These are phyloP conservation scores for Penicillium steckii DNA, from an alignment of 495 filamentous ascomycete species.

Conservation along the genomic window DNA sequence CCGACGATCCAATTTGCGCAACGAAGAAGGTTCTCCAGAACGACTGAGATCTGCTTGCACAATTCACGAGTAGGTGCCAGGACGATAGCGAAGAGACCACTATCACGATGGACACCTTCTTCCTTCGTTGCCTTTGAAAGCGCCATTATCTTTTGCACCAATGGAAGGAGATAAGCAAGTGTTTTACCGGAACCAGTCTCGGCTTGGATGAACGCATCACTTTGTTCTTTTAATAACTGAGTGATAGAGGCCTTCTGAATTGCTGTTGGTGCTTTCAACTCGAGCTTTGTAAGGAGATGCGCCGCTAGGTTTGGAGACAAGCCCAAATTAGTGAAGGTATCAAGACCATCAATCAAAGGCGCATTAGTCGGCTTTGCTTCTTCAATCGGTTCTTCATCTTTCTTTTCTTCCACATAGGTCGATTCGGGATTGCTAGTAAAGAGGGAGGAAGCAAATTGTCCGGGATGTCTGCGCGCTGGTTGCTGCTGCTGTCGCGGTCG, in stretches of 20 bases:
- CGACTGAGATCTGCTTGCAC: conserved; percentile 85
- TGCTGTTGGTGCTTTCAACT: conserved; percentile 86
- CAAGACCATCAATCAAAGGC: conserved; percentile 78
- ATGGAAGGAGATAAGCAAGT: conserved; percentile 85
- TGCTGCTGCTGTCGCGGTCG: conserved; percentile 24
- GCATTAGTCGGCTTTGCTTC: conserved; percentile 85
- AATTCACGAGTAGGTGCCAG: conserved; percentile 90
- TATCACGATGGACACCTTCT: conserved; percentile 64
- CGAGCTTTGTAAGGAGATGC: conserved; percentile 81
- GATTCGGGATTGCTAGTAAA: conserved; percentile 84
- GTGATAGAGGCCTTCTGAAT: conserved; percentile 89
- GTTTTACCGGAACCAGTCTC: conserved; percentile 98
- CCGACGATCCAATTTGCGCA: conserved; percentile 88
- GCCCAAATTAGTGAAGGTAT: conserved; percentile 80
- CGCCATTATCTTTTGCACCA: conserved; percentile 82
- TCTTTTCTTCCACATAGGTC: conserved; percentile 49
- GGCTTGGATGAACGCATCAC: conserved; percentile 93
- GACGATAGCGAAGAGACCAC: conserved; percentile 88
- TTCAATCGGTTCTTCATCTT: conserved; percentile 45
- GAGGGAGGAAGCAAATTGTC: conserved; percentile 79
- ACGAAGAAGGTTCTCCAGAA: conserved; percentile 76
- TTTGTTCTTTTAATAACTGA: conserved; percentile 74
- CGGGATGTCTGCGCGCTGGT: conserved; percentile 29
- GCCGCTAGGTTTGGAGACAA: conserved; percentile 73
- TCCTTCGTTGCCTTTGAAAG: conserved; percentile 50